phyloP scores from a whole-genome alignment of 2,329 filamentous ascomycete species.

The Nothomitra cinnamomea region DNA sequence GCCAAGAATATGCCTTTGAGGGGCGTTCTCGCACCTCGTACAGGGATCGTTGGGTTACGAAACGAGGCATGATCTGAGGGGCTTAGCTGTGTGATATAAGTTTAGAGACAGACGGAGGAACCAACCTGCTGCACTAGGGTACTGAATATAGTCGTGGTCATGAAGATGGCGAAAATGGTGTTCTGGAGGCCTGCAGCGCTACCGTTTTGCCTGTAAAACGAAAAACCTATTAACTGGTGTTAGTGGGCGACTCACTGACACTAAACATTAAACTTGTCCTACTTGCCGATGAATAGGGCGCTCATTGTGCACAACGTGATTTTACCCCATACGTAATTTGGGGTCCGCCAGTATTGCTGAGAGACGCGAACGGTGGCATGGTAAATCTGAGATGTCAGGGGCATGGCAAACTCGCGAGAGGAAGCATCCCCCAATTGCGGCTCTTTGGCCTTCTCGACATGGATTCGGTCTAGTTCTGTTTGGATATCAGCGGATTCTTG shows the following conservation, averaged over 20 bases:
- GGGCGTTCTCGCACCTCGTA: too few relatives aligned
- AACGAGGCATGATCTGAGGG: constrained; percentile 40
- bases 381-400: constrained; percentile 34
- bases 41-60: constrained; percentile 41
- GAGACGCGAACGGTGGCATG: constrained; percentile 41
- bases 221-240: constrained; percentile 20
- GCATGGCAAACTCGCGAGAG: constrained; percentile 47
- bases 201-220: constrained; percentile 23
- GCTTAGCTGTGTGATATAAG: constrained; percentile 15
- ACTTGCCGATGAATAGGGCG: constrained; percentile 26
- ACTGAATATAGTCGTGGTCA: constrained; percentile 25
- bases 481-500: constrained; percentile 18
- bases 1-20: too few relatives aligned
- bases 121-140: constrained; percentile 32
- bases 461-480: constrained; percentile 23
- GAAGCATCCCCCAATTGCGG: not conserved
- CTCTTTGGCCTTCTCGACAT: constrained; percentile 11
- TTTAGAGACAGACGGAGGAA: constrained; percentile 13
- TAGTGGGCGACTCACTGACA: not conserved
- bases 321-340: constrained; percentile 31
- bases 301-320: constrained; percentile 39
- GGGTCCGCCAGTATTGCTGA: constrained; percentile 46
- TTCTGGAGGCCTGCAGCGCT: constrained; percentile 27
- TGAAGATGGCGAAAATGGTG: constrained; percentile 33
- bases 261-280: not conserved